These are phyloP conservation scores for Tolypocladium sp. DNA, from an alignment of 2,329 filamentous ascomycete species.

Conservation along the genomic window DNA sequence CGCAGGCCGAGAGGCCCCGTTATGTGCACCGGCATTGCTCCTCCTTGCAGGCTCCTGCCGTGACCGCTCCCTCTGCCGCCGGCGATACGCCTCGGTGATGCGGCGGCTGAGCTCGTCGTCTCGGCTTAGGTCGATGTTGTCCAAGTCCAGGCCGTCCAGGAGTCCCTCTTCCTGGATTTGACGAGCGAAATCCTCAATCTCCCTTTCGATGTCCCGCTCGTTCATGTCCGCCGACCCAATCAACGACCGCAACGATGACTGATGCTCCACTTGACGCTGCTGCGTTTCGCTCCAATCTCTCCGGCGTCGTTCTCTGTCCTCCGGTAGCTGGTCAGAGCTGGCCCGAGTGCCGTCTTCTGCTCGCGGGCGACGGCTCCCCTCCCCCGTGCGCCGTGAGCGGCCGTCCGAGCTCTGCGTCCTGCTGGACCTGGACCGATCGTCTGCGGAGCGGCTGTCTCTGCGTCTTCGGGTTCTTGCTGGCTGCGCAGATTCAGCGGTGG, in stretches of 20 bases:
- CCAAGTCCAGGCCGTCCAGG: constrained; percentile 78
- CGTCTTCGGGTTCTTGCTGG: constrained; percentile 18
- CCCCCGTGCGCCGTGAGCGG: constrained; percentile 15
- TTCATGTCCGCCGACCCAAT: constrained; percentile 73
- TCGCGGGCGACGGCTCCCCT: constrained; percentile 12
- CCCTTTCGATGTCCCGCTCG: constrained; percentile 70
- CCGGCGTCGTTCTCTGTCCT: constrained; percentile 18
- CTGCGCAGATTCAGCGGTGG: constrained; percentile 36
- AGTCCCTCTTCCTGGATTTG: constrained; percentile 85
- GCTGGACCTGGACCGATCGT: constrained; percentile 19
- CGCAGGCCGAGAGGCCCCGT: constrained; percentile 23
- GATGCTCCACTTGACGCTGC: constrained; percentile 68
- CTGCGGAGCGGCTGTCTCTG: constrained; percentile 25
- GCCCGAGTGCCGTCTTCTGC: constrained; percentile 15
- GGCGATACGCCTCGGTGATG: constrained; percentile 80
- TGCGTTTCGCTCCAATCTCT: constrained; percentile 35
- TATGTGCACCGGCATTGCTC: constrained; percentile 25
- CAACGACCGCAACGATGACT: constrained; percentile 77
- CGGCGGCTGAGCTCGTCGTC: constrained; percentile 86
- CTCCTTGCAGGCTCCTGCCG: constrained; percentile 38
- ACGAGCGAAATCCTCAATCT: constrained; percentile 82
- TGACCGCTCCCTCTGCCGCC: constrained; percentile 59
- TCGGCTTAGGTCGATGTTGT: constrained; percentile 73
- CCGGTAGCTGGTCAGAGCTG: constrained; percentile 26
- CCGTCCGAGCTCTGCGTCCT: constrained; percentile 20